Evolutionary conservation across 2,329 filamentous ascomycete genomes (phyloP), one percentile per base, ranked within the genome.

Genomic region (Blumeria hordei): DNA sequence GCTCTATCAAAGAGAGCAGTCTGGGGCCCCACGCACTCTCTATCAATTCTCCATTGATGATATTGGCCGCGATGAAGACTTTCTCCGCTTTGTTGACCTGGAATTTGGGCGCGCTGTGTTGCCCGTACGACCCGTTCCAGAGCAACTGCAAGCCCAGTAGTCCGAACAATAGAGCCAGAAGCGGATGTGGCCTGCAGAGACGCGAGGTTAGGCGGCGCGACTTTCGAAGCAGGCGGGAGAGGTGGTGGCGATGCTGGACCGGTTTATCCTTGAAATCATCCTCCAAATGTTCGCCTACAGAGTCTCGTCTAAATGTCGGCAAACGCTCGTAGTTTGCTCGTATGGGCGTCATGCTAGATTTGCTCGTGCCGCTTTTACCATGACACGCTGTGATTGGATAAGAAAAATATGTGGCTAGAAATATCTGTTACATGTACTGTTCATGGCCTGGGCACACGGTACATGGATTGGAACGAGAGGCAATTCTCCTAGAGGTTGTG

Each of bases 61-160:
- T 71, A 61, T 80, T 84, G 14, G 82, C 77, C 1, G 80, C 80
- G 54, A 88, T 83, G 62, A 83, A 87, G n/a, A 87, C 70, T 61
- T 78, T 82, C 64, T 86, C 80, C 53, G 76, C 34, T 12, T 6
- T 14, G 21, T 55, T 1, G 3, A 52, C 28, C 3, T 50, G 36
- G 10, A 51, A 59, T 3, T 10, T 18, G 14, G 58, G 56, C 2
- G 58, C 57, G 1, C 52, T 11, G 2, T 67, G 67, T 34, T 63
- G 63, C 7, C 62, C 65, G 58, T 74, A 74, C 1, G 71, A 73
- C 0, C 70, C 68, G 8, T 69, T 69, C 36, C 73, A 64, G 6
- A 58, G 36, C 2, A 62, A 9, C 32, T 65, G 62, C 58, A 57
- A 60, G 35, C 49, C 28, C 6, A 65, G 39, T 18, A 65, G 59